Evolutionary conservation across 1,139 yeast species (phyloP).

Genomic region (Scheffersomyces stambukii): DNA sequence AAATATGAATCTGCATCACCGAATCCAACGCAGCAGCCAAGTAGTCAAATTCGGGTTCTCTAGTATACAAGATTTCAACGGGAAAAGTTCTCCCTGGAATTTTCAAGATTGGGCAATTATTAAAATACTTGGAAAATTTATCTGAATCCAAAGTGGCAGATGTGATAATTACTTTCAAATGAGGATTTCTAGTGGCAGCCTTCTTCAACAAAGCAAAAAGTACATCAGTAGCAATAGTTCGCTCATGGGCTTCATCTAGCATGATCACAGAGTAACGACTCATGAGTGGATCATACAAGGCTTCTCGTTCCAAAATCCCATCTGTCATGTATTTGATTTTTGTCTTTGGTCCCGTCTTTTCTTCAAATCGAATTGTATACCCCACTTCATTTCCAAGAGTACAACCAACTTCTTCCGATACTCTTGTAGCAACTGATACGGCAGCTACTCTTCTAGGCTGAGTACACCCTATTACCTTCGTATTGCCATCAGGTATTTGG

Average conservation of each 20-base stretch:
- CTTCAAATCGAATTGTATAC: conserved; percentile 84
- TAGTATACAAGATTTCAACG: conserved; percentile 73
- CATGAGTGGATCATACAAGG: conserved; percentile 70
- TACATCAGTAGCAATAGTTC: conserved; percentile 92
- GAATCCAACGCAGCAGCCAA: conserved; percentile 77
- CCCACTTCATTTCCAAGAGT: conserved; percentile 78
- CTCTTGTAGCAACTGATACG: conserved; percentile 87
- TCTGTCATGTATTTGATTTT: conserved; percentile 78
- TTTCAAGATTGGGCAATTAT: conserved; percentile 71
- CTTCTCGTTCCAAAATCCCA: conserved; percentile 89
- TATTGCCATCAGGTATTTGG: conserved; percentile 9
- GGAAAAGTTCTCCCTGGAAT: conserved; percentile 92
- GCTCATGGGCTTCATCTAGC: conserved; percentile 95
- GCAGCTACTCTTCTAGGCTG: conserved; percentile 98
- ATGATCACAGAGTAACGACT: conserved; percentile 74
- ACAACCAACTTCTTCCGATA: conserved; percentile 75
- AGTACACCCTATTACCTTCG: conserved; percentile 68
- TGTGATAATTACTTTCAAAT: conserved; percentile 74
- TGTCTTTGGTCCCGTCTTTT: conserved; percentile 53
- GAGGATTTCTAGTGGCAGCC: conserved; percentile 67
- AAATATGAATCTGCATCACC: conserved; percentile 74
- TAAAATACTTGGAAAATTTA: conserved; percentile 76
- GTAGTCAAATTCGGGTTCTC: conserved; percentile 82
- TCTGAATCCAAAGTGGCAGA: conserved; percentile 90
- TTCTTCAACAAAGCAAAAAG: conserved; percentile 78